Evolutionary conservation across 768 basidiomycete genomes (phyloP), one percentile per base, ranked within the genome.

Genomic region (Russula abietina): DNA sequence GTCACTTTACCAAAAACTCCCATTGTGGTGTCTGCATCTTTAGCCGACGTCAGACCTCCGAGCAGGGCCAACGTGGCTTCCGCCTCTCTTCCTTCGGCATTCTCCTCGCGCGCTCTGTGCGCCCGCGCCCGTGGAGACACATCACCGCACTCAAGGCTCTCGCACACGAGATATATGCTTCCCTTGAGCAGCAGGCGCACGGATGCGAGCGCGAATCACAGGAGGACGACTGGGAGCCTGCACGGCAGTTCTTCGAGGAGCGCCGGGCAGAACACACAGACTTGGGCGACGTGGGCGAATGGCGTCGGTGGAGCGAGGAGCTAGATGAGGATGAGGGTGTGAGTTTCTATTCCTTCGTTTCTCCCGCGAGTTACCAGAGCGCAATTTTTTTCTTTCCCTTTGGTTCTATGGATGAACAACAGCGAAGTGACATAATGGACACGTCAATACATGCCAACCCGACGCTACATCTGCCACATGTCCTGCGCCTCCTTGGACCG

Each of bases 121-220:
- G 87, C 57, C 81, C 89, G 16, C 79, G 88, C n/a, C 87, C 91
- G 12, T 92, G 90, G 88, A 73, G 77, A 55, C 91, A 93, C 69
- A 79, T 87, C 2, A 72, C 79, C 1, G 80, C 82, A 3, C 78
- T 93, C 36, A 88, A 87, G 69, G 74, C 78, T 1, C 79, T 92
- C 38, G 75, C 84, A 26, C 77, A 75, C 48, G 70, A 74, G 3
- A 79, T 89, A 48, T 85, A 88, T 69, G 71, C 79, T 2, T 74
- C 75, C 16, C 70, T 82, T 0, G 43, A 28, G n/a, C 19, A 45
- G 41, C 43, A 53, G 22, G 45, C 41, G 22, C 50, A 10, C 22
- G 41, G 59, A 24, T 19, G 39, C n/a, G 16, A 9, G 17, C 26
- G 65, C 14, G 82, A 83, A 59, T 72, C 81, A 61, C 82, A 83